A percentile compares a stretch with the other conserved stretches of the same genome.
phyloP scores from a whole-genome alignment of 2,329 filamentous ascomycete genomes.

The Fusarium chuoi region DNA sequence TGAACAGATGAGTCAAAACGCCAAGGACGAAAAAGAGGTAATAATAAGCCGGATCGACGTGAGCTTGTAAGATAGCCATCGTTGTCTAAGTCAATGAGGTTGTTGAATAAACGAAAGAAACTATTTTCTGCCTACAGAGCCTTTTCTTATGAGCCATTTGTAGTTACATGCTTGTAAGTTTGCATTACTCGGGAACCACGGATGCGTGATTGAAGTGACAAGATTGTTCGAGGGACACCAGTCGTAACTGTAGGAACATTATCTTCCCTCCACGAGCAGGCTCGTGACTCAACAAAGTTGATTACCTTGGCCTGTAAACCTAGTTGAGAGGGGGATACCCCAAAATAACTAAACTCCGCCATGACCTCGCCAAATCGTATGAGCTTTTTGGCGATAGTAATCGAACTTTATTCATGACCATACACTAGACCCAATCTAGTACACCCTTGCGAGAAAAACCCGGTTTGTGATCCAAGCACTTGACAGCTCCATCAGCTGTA shows the following conservation, averaged over 20 bases:
- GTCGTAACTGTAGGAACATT: not conserved
- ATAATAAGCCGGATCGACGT: not conserved
- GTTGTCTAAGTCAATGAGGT: fast-evolving
- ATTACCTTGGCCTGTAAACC: no score
- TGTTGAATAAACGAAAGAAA: not conserved
- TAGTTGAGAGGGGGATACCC: not conserved
- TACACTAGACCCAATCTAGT: not conserved
- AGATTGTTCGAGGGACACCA: not conserved
- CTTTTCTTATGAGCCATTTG: not conserved
- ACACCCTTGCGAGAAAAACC: not conserved
- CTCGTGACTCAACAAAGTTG: no score
- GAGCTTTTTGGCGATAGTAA: no score
- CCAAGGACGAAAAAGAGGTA: not conserved
- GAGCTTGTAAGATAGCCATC: not conserved
- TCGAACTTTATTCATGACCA: no score
- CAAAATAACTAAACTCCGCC: not conserved
- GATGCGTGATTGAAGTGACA: not conserved
- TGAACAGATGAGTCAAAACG: not conserved
- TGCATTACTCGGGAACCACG: not conserved
- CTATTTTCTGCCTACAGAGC: not conserved
- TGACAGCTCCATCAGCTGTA: not conserved
- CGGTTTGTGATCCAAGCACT: not conserved
- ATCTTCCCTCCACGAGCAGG: not conserved
- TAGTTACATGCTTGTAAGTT: not conserved
- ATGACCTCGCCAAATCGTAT: not conserved